Conservation (phyloP, 2,329 filamentous ascomycete genomes). For the Colletotrichum orchidophilum region DNA sequence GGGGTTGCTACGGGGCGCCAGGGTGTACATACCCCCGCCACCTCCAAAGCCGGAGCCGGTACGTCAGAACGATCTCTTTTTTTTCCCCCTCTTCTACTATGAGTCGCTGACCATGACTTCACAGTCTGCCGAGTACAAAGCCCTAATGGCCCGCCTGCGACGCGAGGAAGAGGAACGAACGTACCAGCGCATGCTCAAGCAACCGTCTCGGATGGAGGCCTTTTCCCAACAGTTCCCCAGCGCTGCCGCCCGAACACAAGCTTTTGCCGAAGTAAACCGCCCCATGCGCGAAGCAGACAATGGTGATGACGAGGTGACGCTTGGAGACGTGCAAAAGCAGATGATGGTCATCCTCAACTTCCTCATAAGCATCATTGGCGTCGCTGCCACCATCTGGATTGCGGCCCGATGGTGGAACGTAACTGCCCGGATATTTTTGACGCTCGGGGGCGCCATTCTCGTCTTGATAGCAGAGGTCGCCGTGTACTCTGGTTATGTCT, state of each 20-base stretch:
- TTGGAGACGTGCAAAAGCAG: slow-evolving; percentile 81
- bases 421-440: slow-evolving; percentile 74
- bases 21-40: slow-evolving; percentile 81
- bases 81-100: too few relatives aligned
- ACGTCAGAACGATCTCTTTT: slow-evolving; percentile 42
- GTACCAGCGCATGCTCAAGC: slow-evolving; percentile 84
- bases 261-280: slow-evolving; percentile 64
- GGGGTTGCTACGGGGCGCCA: slow-evolving; percentile 74
- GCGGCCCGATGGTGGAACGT: slow-evolving; percentile 79
- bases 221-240: slow-evolving; percentile 68
- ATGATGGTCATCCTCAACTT: slow-evolving; percentile 90
- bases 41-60: slow-evolving; percentile 82
- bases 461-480: slow-evolving; percentile 81
- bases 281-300: slow-evolving; percentile 56
- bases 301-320: slow-evolving; percentile 72
- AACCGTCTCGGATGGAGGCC: slow-evolving; percentile 62
- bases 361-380: slow-evolving; percentile 83
- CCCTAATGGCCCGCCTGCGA: slow-evolving; percentile 86
- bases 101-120: slow-evolving; percentile 9
- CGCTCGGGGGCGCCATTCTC: slow-evolving; percentile 73
- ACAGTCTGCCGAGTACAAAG: slow-evolving; percentile 83
- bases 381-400: slow-evolving; percentile 82
- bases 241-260: slow-evolving; percentile 57
- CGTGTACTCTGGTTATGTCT: slow-evolving; percentile 79
- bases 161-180: slow-evolving; percentile 82